These are phyloP conservation scores for Euphorbia celastroides DNA, from an alignment of 441 rosid genomes.

Conservation along the genomic window DNA sequence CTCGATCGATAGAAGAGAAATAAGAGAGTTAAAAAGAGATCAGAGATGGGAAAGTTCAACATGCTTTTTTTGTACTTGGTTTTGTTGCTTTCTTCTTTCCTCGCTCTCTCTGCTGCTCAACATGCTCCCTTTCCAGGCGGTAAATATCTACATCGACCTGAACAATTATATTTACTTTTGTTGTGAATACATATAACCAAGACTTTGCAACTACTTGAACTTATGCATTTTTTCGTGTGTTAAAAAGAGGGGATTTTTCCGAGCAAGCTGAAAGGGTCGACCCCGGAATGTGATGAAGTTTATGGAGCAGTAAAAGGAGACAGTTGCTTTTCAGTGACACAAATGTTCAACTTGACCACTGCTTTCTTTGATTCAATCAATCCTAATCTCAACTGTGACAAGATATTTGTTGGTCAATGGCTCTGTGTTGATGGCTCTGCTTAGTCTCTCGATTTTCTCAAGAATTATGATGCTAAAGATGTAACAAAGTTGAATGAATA, in stretches of 20 bases:
- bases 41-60: not conserved
- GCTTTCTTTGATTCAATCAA: conserved; percentile 21
- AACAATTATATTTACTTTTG: no score
- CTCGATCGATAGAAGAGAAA: not conserved
- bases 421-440: conserved; percentile 21
- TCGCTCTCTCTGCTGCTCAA: conserved; percentile 8
- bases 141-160: not conserved
- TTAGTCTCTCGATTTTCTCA: no score
- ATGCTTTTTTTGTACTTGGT: not conserved
- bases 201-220: no score
- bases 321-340: conserved; percentile 23
- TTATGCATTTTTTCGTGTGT: no score
- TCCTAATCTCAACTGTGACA: conserved; percentile 31
- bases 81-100: conserved; percentile 10
- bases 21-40: not conserved
- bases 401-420: conserved; percentile 41
- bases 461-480: no score
- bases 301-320: conserved; percentile 17
- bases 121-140: conserved; percentile 1
- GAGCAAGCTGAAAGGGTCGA: not conserved
- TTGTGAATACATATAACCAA: no score
- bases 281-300: conserved; percentile 9
- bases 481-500: no score
- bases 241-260: not conserved
- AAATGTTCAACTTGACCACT: conserved; percentile 17